A percentile compares a stretch with the other conserved stretches of the same genome.
Evolutionary conservation across 208 protist genomes (phyloP).

Genomic region (Blechomonas ayalai): DNA sequence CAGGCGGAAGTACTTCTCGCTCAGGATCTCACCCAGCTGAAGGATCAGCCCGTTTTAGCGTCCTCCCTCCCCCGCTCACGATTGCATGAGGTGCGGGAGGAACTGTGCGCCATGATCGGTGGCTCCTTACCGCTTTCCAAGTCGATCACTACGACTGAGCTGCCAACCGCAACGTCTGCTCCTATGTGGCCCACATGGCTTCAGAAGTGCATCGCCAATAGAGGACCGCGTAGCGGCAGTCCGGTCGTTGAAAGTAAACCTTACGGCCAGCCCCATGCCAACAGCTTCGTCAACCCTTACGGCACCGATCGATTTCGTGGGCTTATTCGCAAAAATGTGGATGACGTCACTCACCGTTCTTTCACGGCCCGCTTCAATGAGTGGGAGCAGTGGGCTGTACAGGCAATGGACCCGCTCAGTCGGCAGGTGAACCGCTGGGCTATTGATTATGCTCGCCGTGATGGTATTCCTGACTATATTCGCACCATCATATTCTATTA

Average conservation of each 20-base stretch:
- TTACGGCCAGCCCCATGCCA: too few species aligned
- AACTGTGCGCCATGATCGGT: slow-evolving; percentile 58
- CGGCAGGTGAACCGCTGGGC: slow-evolving; percentile 17
- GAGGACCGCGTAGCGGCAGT: too few species aligned
- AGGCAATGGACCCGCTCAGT: slow-evolving; percentile 10
- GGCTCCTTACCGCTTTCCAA: slow-evolving; percentile 15
- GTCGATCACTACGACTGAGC: too few species aligned
- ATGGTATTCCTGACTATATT: slow-evolving; percentile 43
- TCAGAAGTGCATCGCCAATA: too few species aligned
- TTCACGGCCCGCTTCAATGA: slow-evolving; percentile 20
- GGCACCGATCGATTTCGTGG: slow-evolving; percentile 39
- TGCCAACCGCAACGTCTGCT: too few species aligned
- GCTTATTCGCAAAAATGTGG: slow-evolving; percentile 34
- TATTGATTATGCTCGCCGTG: slow-evolving; percentile 25
- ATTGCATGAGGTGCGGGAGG: slow-evolving; percentile 19
- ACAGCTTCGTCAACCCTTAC: slow-evolving; percentile 69
- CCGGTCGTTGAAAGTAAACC: too few species aligned
- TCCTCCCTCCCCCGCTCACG: slow-evolving; percentile 29
- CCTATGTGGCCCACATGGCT: too few species aligned
- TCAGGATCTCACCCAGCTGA: slow-evolving; percentile 26
- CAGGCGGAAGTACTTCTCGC: slow-evolving; percentile 42
- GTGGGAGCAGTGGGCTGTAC: slow-evolving; percentile 18
- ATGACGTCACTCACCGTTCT: slow-evolving; percentile 15
- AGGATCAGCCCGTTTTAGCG: slow-evolving; percentile 2
- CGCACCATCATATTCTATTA: slow-evolving; percentile 52